Conservation (phyloP, 2,329 filamentous ascomycete species). For the Verticillium albo-atrum region DNA sequence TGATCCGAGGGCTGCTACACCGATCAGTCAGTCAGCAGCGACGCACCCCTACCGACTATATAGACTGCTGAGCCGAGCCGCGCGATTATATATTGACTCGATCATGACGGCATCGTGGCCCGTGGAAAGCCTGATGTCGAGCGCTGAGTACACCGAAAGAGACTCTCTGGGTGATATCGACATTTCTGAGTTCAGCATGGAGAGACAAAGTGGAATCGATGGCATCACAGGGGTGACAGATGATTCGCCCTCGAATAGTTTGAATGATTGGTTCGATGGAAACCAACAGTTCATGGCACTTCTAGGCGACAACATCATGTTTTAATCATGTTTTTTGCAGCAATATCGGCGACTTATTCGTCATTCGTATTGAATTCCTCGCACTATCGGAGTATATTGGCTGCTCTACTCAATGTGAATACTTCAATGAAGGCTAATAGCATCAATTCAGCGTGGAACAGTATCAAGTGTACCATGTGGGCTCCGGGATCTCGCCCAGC, state of each 20-base stretch:
- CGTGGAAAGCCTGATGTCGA: background rate
- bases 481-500: slow-evolving; percentile 50
- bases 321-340: no score
- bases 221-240: no score
- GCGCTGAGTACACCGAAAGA: background rate
- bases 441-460: no score
- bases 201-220: background rate
- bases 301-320: background rate
- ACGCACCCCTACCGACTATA: slow-evolving; percentile 29
- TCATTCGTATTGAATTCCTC: no score
- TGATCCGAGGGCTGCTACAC: background rate
- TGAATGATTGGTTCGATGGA: slow-evolving; percentile 18
- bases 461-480: slow-evolving; percentile 56
- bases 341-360: no score
- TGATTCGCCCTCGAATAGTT: background rate
- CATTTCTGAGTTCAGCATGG: background rate
- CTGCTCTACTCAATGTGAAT: no score
- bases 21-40: slow-evolving; percentile 7
- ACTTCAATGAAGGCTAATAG: no score
- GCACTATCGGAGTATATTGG: no score
- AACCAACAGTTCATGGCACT: slow-evolving; percentile 20
- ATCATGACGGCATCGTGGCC: slow-evolving; percentile 2
- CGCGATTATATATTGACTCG: slow-evolving; percentile 19
- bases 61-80: slow-evolving; percentile 25
- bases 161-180: background rate